Base-by-base conservation (phyloP, 257 asterid genomes). In the Gynochthodes officinalis region DNA sequence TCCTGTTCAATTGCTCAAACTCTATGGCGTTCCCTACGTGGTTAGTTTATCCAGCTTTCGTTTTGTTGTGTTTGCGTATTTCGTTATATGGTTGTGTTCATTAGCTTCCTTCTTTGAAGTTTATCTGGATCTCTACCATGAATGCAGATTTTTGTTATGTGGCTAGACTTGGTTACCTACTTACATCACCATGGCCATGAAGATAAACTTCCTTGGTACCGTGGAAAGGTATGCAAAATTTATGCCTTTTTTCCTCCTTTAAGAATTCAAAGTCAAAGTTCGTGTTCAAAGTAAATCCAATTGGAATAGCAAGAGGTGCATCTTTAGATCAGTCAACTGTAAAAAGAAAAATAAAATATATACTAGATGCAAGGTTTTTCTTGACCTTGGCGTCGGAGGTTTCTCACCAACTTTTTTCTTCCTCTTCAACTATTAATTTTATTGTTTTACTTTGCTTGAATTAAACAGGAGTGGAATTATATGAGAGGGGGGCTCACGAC, bases 401-500 rank as follows among this genome's bases (percentile, higher is more conserved):
- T 39, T 64, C 35, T 40, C 4, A 42, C 53, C 53, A 61, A 18
- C 44, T 18, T 60, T 60, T 63, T 12, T 63, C 55, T 39, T 10
- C 25, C 58, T 2, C 21, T 49, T 0, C 40, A 30, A 9, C 39
- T 28, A 63, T 14, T 61, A 72, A 37, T 52, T 33, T 3, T 9
- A 70, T 76, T 68, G 72, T 53, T 70, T 21, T 60, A 40, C 18
- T 37, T 59, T 77, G 37, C n/a, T 23, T 39, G 28, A 70, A 52
- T 75, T 27, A 68, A 76, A 75, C 80, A 92, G 98, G 97, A 90
- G 75, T 93, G 98, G 98, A 90, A 88, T 84, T 93, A 90, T 70
- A 81, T 90, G 55, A 79, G 97, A 82, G 98, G 98, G 4, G 98
- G 98, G 76, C 92, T 92, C 4, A 90, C 97, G 6, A 89, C 95